Evolutionary conservation across 768 basidiomycete genomes (phyloP).

Genomic region (Lentinula guzmanii): DNA sequence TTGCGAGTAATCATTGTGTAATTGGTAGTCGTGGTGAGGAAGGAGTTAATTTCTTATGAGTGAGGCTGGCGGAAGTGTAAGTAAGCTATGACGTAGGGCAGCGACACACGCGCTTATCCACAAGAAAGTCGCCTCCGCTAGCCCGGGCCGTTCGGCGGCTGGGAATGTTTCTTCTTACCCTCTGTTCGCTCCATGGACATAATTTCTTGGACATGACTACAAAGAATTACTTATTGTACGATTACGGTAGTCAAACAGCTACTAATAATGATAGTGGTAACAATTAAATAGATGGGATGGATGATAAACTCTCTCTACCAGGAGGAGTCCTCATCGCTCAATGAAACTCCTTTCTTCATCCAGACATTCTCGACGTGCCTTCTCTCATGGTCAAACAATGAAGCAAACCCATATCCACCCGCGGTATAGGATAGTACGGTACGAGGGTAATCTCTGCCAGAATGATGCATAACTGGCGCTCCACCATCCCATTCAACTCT

Average conservation of each 20-base stretch:
- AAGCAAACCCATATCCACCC: background rate
- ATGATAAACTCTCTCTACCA: background rate
- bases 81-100: background rate
- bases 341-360: background rate
- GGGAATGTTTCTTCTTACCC: too few species aligned
- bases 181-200: too few species aligned
- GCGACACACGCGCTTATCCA: background rate
- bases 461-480: background rate
- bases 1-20: constrained; percentile 3
- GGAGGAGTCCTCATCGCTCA: background rate
- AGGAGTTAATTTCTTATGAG: too few species aligned
- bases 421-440: background rate
- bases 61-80: background rate
- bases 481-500: background rate
- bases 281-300: background rate
- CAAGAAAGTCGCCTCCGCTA: too few species aligned
- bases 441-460: background rate
- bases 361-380: background rate
- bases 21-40: background rate
- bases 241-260: too few species aligned
- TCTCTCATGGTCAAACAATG: background rate
- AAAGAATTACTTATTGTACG: too few species aligned
- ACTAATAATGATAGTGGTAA: background rate
- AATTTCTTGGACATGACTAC: too few species aligned
- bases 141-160: too few species aligned